Percentiles rank a stretch among this genome's conserved stretches.
phyloP scores from a whole-genome alignment of 2,329 filamentous ascomycete species.

The Aspergillus puulaauensis region DNA sequence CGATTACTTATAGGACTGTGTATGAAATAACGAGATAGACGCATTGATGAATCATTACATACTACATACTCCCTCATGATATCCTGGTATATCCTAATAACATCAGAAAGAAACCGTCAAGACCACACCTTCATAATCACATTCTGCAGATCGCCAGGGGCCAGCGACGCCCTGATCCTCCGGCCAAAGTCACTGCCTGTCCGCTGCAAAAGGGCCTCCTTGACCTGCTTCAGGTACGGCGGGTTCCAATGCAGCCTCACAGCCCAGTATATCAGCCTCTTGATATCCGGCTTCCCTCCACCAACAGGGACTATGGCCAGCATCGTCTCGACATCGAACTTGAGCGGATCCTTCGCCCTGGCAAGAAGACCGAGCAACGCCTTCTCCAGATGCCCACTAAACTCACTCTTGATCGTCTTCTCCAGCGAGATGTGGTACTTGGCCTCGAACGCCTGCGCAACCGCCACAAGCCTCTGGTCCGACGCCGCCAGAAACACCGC shows the following conservation, averaged over 20 bases:
- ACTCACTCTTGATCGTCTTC: conserved; percentile 52
- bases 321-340: conserved; percentile 71
- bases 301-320: conserved; percentile 74
- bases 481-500: conserved; percentile 69
- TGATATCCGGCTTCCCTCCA: conserved; percentile 60
- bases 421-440: conserved; percentile 59
- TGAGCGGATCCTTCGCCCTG: conserved; percentile 69
- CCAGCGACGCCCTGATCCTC: background rate
- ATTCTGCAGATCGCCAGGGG: conserved; percentile 7
- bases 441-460: conserved; percentile 67
- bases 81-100: background rate
- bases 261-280: conserved; percentile 17
- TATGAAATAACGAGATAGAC: background rate
- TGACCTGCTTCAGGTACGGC: conserved; percentile 67
- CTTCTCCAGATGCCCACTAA: conserved; percentile 79
- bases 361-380: conserved; percentile 72
- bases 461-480: conserved; percentile 75
- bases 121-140: conserved; percentile 10
- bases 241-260: conserved; percentile 75
- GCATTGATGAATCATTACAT: conserved; percentile 1
- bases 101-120: background rate
- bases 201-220: conserved; percentile 48
- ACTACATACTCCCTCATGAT: background rate
- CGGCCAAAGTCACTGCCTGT: conserved; percentile 7
- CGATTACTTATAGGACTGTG: no score